Conservation (phyloP, 768 basidiomycete species). For the Boletus insuetus region DNA sequence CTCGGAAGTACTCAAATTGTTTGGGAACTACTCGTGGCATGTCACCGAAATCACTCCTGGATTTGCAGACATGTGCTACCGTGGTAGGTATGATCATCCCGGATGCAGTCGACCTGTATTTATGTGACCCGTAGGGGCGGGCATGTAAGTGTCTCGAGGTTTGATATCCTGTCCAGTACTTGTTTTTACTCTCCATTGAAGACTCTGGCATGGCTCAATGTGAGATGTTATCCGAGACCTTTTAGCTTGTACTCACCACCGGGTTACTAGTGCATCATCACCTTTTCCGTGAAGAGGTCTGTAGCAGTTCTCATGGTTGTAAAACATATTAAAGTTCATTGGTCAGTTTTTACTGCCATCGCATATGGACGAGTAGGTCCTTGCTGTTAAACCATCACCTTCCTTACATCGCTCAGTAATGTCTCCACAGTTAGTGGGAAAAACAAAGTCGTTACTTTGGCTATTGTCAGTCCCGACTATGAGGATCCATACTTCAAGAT, state of each 20-base stretch:
- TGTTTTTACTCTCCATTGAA: background rate
- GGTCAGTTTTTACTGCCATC: slow-evolving; percentile 14
- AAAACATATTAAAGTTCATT: background rate
- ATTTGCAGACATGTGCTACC: background rate
- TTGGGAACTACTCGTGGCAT: slow-evolving; percentile 1
- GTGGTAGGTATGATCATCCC: background rate
- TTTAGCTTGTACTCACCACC: background rate
- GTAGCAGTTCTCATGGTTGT: background rate
- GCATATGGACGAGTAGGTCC: slow-evolving; percentile 15
- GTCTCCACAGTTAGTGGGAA: slow-evolving; percentile 13
- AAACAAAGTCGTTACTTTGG: slow-evolving; percentile 9
- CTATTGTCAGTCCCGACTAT: slow-evolving; percentile 5
- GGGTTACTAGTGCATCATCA: background rate
- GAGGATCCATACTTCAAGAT: background rate
- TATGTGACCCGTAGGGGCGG: slow-evolving; percentile 2
- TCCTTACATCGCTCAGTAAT: background rate
- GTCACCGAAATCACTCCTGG: background rate
- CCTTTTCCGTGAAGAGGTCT: slow-evolving; percentile 5
- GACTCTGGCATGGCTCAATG: background rate
- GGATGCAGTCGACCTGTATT: background rate
- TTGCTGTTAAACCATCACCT: background rate
- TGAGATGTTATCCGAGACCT: background rate
- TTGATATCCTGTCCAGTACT: too few species aligned
- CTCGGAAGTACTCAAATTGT: background rate
- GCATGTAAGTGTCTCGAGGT: background rate